These are phyloP conservation scores for Blastobotrys americana DNA, from an alignment of 805 yeast species.

Conservation along the genomic window DNA sequence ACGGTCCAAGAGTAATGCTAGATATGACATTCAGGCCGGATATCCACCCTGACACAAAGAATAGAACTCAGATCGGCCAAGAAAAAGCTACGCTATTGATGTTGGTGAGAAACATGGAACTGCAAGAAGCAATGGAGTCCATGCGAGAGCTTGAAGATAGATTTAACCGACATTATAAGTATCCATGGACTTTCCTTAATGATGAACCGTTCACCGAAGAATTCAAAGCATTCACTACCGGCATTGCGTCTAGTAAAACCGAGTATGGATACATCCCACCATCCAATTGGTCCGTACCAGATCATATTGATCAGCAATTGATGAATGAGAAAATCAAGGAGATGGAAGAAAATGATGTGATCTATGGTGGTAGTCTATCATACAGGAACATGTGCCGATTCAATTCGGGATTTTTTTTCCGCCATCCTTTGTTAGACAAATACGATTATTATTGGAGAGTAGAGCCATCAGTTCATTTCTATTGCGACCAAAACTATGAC, in stretches of 20 bases:
- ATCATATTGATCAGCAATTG: slow-evolving; percentile 52
- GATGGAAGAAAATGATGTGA: slow-evolving; percentile 40
- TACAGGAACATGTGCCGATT: slow-evolving; percentile 94
- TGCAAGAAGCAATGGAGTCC: slow-evolving; percentile 62
- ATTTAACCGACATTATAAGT: slow-evolving; percentile 70
- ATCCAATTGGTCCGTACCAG: slow-evolving; percentile 79
- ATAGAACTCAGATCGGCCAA: slow-evolving; percentile 37
- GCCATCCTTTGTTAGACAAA: slow-evolving; percentile 59
- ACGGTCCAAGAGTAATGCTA: background rate
- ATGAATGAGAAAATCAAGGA: slow-evolving; percentile 43
- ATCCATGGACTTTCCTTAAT: slow-evolving; percentile 94
- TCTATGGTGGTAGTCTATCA: slow-evolving; percentile 59
- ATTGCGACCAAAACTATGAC: slow-evolving; percentile 67
- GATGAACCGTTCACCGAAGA: slow-evolving; percentile 80
- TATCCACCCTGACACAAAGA: slow-evolving; percentile 13
- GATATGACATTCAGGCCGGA: slow-evolving; percentile 18
- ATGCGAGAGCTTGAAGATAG: slow-evolving; percentile 88
- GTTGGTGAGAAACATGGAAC: slow-evolving; percentile 79
- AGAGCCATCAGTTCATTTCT: slow-evolving; percentile 85
- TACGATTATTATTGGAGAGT: slow-evolving; percentile 94
- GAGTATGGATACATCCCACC: slow-evolving; percentile 74
- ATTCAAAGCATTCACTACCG: slow-evolving; percentile 59
- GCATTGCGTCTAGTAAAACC: slow-evolving; percentile 68
- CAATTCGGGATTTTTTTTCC: slow-evolving; percentile 85
- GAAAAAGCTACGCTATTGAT: slow-evolving; percentile 85